Conservation (phyloP, 306 rosid genomes). For the Casuarina glauca region DNA sequence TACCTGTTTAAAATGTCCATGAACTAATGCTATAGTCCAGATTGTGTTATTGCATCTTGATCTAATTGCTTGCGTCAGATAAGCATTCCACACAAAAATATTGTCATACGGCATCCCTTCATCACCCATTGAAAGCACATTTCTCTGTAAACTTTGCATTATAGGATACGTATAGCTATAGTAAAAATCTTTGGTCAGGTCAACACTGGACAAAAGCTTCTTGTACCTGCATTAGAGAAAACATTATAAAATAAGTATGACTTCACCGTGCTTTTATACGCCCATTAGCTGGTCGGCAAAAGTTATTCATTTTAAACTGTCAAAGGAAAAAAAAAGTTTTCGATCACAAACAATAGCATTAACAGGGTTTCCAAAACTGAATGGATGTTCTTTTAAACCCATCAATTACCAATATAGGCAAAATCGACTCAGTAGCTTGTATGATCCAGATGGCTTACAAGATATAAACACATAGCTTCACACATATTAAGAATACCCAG, state of each 20-base stretch:
- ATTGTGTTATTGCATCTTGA: slow-evolving; percentile 82
- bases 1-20: slow-evolving; percentile 95
- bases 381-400: not conserved
- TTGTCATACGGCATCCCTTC: slow-evolving; percentile 79
- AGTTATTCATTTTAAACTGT: too few species aligned
- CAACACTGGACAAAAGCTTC: slow-evolving; percentile 85
- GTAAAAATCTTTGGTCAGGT: slow-evolving; percentile 95
- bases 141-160: slow-evolving; percentile 93
- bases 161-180: slow-evolving; percentile 93
- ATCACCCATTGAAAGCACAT: slow-evolving; percentile 47
- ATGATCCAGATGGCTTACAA: not conserved
- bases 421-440: not conserved
- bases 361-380: not conserved
- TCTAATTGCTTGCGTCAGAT: slow-evolving; percentile 79
- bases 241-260: slow-evolving; percentile 1
- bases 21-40: slow-evolving; percentile 97
- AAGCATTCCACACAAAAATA: slow-evolving; percentile 96
- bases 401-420: not conserved
- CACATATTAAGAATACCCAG: not conserved
- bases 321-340: too few species aligned
- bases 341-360: not conserved
- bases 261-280: not conserved
- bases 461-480: not conserved
- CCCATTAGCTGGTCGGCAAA: not conserved
- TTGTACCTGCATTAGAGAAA: slow-evolving; percentile 64